Evolutionary conservation across 2,329 filamentous ascomycete genomes (phyloP).

Genomic region (Aureobasidium subglaciale): DNA sequence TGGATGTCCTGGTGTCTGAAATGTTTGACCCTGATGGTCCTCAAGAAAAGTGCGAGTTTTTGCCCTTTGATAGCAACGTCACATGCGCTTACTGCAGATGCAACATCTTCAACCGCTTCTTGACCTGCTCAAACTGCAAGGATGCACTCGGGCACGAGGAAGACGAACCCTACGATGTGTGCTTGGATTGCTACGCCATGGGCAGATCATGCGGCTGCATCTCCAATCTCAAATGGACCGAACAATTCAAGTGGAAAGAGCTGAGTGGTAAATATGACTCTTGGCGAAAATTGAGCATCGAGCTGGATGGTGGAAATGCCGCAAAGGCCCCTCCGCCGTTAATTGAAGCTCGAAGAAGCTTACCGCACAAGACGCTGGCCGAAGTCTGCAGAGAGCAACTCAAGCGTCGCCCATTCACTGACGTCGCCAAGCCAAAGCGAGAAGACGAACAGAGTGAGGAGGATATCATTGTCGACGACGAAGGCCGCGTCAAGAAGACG

Average conservation of each 20-base stretch:
- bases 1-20: conserved; percentile 73
- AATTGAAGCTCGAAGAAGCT: conserved; percentile 58
- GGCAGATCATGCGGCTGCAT: conserved; percentile 86
- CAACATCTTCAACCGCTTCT: conserved; percentile 95
- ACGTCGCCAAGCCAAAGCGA: conserved; percentile 58
- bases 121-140: conserved; percentile 83
- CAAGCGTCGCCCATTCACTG: conserved; percentile 69
- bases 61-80: conserved; percentile 82
- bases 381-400: conserved; percentile 93
- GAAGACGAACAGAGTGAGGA: conserved; percentile 42
- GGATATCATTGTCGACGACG: conserved; percentile 56
- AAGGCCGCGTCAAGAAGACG: conserved; percentile 57
- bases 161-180: conserved; percentile 86
- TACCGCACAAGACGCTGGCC: conserved; percentile 72
- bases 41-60: conserved; percentile 64
- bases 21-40: conserved; percentile 62
- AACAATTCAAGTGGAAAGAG: conserved; percentile 83
- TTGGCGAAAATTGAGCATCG: conserved; percentile 74
- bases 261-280: conserved; percentile 69
- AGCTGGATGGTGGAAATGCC: conserved; percentile 60
- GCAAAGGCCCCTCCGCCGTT: conserved; percentile 63
- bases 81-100: conserved; percentile 93
- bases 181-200: conserved; percentile 98
- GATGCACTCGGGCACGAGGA: conserved; percentile 58
- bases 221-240: conserved; percentile 79